Percentiles rank a stretch among this genome's conserved stretches.
Evolutionary conservation across 2,329 filamentous ascomycete genomes (phyloP).

Genomic region (Colletotrichum sp.): DNA sequence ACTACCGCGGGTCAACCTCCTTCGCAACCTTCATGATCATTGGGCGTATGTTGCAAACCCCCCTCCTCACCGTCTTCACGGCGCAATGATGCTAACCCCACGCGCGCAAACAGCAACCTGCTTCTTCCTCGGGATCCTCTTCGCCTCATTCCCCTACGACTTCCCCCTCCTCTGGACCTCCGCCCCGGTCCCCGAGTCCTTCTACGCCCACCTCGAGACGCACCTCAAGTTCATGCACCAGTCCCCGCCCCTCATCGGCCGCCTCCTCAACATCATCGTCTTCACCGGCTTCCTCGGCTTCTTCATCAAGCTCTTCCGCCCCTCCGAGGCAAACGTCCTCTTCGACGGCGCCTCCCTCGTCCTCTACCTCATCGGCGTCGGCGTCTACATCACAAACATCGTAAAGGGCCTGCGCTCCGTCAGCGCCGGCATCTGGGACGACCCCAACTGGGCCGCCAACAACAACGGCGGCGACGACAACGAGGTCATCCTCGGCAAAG

Average conservation of each 20-base stretch:
- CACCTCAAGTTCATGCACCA: conserved; percentile 93
- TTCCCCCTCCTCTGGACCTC: conserved; percentile 86
- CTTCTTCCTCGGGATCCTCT: conserved; percentile 98
- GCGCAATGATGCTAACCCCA: background rate
- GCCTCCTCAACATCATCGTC: conserved; percentile 93
- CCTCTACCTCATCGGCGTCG: conserved; percentile 84
- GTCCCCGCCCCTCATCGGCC: conserved; percentile 88
- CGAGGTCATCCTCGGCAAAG: conserved; percentile 76
- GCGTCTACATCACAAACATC: conserved; percentile 95
- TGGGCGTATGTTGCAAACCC: conserved; percentile 71
- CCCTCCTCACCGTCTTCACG: background rate
- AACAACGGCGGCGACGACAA: conserved; percentile 47
- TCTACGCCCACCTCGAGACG: conserved; percentile 85
- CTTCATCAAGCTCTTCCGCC: conserved; percentile 92
- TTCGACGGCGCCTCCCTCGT: conserved; percentile 87
- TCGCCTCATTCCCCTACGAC: conserved; percentile 95
- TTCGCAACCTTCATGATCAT: conserved; percentile 98
- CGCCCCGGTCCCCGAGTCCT: conserved; percentile 65
- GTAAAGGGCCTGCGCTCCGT: conserved; percentile 92
- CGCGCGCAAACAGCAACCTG: conserved; percentile 72
- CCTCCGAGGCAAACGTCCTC: conserved; percentile 91
- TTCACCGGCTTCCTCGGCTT: conserved; percentile 87
- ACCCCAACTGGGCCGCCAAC: conserved; percentile 39
- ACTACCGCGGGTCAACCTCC: conserved; percentile 68
- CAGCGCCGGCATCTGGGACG: conserved; percentile 69